These are phyloP conservation scores for Mortierella polycephala DNA, from an alignment of 371 early-diverging fungal genomes.

Conservation along the genomic window DNA sequence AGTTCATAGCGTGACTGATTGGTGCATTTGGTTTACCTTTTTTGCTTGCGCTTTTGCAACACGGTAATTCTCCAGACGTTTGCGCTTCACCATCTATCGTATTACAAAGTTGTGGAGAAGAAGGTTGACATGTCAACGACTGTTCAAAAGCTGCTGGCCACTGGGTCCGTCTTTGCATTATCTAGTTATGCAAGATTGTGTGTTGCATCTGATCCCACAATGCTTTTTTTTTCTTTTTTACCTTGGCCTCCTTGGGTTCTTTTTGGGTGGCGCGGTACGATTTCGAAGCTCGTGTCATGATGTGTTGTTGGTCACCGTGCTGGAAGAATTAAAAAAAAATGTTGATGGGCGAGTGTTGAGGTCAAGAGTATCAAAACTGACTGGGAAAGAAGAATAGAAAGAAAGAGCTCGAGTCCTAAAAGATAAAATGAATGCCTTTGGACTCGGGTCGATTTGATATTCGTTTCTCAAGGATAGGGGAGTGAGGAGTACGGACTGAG, in stretches of 20 bases:
- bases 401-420: neutral
- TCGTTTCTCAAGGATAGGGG: constrained; percentile 7
- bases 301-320: neutral
- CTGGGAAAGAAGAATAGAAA: neutral
- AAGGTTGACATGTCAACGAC: neutral
- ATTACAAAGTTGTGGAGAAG: neutral
- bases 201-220: too few species aligned
- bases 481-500: constrained; percentile 6
- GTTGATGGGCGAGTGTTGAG: neutral
- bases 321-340: neutral
- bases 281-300: constrained; percentile 19
- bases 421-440: neutral
- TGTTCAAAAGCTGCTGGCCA: too few species aligned
- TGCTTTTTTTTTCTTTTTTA: too few species aligned
- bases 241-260: constrained; percentile 32
- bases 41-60: constrained; percentile 32
- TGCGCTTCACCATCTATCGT: constrained; percentile 19
- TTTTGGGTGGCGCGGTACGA: constrained; percentile 21
- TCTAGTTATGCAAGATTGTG: too few species aligned
- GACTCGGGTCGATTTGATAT: neutral
- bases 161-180: too few species aligned
- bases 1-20: too few species aligned
- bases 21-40: constrained; percentile 18
- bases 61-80: constrained; percentile 30
- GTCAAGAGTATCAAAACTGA: neutral